Evolutionary conservation across 257 asterid genomes (phyloP), one percentile per base, ranked within the genome.

Genomic region (Solanum gandarillasii): DNA sequence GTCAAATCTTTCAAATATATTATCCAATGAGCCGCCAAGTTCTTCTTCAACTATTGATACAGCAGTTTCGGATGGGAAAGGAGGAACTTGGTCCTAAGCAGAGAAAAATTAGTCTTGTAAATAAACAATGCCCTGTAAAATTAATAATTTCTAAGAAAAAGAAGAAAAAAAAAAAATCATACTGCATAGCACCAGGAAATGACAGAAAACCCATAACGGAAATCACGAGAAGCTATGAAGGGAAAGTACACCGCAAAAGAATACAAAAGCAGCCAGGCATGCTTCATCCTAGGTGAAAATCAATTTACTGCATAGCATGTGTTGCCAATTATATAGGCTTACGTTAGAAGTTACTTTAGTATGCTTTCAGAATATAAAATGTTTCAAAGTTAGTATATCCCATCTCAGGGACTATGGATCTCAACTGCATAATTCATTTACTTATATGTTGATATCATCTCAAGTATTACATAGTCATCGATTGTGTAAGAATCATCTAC

Each of bases 21-120:
- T 90, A 86, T 89, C 91, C 78, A 93, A 92, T 9, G 95, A 88
- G 84, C 89, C 93, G 72, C 97, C 96, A 85, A 96, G 94, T 89
- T 96, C 98, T 90, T 94, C 98, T 92, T 93, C 99, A 8, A 96
- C 95, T 87, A 93, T 95, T 65, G 97, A 87, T 79, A 94, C 92
- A 60, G 97, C 98, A 87, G 95, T 96, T 89, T 92, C 92, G 35
- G 98, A 96, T 73, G 99, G 97, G 93, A 96, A 96, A 55, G 98
- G 98, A 81, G 98, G 99, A 91, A 96, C 99, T 93, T 96, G 99
- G 90, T 96, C 94, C 95, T 94, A 9, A 81, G 9, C 14, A 81
- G 67, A 81, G 18, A 81, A 62, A 81, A 46, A 43, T 46, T 43
- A 16, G 39, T 4, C 39, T 9, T 43, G 68, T 7, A 16, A 46